Conservation (phyloP, 2,329 filamentous ascomycete species). For the Blumeria hordei region DNA sequence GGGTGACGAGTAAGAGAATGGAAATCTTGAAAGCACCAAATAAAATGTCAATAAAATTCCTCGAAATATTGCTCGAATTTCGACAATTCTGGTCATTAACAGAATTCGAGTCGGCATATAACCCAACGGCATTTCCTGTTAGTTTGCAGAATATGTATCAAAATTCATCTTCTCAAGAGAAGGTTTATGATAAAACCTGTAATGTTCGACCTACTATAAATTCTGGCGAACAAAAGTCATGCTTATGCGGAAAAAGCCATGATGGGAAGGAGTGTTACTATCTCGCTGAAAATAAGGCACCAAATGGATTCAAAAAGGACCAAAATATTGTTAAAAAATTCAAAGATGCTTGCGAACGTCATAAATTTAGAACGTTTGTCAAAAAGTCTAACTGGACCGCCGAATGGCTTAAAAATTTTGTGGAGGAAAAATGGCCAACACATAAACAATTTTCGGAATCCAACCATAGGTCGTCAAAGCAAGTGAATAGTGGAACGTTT, state of each 20-base stretch:
- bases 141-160: not conserved
- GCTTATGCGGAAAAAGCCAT: not conserved
- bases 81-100: slow-evolving; percentile 1
- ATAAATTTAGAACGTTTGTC: not conserved
- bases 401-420: not conserved
- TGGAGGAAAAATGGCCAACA: not conserved
- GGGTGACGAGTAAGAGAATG: not conserved
- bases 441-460: not conserved
- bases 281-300: not conserved
- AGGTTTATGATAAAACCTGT: not conserved
- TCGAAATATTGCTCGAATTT: not conserved
- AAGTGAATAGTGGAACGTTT: not conserved
- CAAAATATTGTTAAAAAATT: not conserved
- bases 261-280: not conserved
- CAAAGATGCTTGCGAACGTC: not conserved
- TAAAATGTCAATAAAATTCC: not conserved
- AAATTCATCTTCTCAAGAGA: not conserved
- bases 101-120: not conserved
- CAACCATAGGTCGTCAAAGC: not conserved
- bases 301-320: not conserved
- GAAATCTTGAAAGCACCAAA: not conserved
- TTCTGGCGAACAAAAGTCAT: not conserved
- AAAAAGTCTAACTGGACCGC: not conserved
- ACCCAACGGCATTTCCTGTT: not conserved
- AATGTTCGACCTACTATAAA: not conserved